Conservation (phyloP, 2,329 filamentous ascomycete species). For the Westerdykella aurantiaca region DNA sequence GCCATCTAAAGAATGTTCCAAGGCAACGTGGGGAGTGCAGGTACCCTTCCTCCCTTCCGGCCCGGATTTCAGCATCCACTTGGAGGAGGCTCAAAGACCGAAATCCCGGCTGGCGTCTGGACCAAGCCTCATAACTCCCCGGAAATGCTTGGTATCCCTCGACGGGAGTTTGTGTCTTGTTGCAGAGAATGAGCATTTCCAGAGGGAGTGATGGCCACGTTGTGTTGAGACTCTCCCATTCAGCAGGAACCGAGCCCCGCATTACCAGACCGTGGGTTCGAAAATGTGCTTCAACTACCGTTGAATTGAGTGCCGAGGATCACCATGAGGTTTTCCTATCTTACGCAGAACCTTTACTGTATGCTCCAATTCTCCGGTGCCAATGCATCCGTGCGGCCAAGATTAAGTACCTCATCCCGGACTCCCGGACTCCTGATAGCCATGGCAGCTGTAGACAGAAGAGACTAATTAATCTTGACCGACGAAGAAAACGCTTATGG, state of each 20-base stretch:
- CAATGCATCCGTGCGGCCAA: constrained; percentile 13
- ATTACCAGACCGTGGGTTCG: constrained; percentile 5
- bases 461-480: constrained; percentile 12
- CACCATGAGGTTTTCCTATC: constrained; percentile 5
- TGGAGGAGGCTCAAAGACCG: constrained; percentile 14
- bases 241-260: constrained; percentile 9
- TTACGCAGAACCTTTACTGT: not conserved
- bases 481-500: constrained; percentile 5
- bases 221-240: constrained; percentile 3
- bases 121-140: constrained; percentile 2
- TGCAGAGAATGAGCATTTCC: not conserved
- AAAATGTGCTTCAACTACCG: not conserved
- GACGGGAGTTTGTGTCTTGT: not conserved
- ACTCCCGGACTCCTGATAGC: constrained; percentile 13
- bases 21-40: constrained; percentile 2
- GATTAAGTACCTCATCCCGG: constrained; percentile 14
- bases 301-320: not conserved
- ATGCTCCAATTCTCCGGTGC: constrained; percentile 6
- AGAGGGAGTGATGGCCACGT: not conserved
- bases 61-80: constrained; percentile 1
- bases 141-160: constrained; percentile 4
- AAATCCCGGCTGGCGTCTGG: constrained; percentile 8
- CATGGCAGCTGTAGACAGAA: constrained; percentile 8
- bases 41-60: constrained; percentile 1
- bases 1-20: constrained; percentile 8